Evolutionary conservation across 164 flowering plant genomes (phyloP).

Genomic region (Stephania japonica): DNA sequence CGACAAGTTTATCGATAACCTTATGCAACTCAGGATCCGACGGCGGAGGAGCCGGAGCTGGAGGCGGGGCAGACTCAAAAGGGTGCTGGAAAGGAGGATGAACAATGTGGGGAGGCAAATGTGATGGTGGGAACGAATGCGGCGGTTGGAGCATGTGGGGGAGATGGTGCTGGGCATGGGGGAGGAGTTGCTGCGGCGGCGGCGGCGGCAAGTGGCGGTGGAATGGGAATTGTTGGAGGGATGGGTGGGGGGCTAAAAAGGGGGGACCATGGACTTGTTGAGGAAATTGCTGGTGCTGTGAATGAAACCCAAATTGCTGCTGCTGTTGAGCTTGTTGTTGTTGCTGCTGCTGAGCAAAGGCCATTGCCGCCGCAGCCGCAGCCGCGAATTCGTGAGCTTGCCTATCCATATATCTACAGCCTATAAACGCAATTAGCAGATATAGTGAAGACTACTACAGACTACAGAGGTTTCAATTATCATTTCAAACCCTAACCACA

Average conservation of each 20-base stretch:
- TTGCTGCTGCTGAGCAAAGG: conserved; percentile 41
- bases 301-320: conserved; percentile 74
- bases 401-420: conserved; percentile 42
- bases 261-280: conserved; percentile 56
- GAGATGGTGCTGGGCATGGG: conserved; percentile 45
- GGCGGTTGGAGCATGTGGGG: conserved; percentile 33
- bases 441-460: not conserved
- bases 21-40: conserved; percentile 90
- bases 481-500: not conserved
- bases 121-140: conserved; percentile 55
- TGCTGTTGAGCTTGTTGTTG: conserved; percentile 68
- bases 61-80: conserved; percentile 64
- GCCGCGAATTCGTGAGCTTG: conserved; percentile 63
- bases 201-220: conserved; percentile 46
- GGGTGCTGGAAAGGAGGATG: conserved; percentile 53
- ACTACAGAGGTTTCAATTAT: not conserved
- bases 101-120: conserved; percentile 53
- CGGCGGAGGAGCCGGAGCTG: conserved; percentile 68
- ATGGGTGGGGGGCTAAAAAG: conserved; percentile 64
- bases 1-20: conserved; percentile 87
- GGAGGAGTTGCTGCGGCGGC: conserved; percentile 41
- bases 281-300: conserved; percentile 74
- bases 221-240: conserved; percentile 71
- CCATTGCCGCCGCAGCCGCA: conserved; percentile 55
- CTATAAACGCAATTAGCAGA: not conserved